Base-by-base conservation (phyloP, 176 grass and related monocot species). In the Luzula sylvatica region DNA sequence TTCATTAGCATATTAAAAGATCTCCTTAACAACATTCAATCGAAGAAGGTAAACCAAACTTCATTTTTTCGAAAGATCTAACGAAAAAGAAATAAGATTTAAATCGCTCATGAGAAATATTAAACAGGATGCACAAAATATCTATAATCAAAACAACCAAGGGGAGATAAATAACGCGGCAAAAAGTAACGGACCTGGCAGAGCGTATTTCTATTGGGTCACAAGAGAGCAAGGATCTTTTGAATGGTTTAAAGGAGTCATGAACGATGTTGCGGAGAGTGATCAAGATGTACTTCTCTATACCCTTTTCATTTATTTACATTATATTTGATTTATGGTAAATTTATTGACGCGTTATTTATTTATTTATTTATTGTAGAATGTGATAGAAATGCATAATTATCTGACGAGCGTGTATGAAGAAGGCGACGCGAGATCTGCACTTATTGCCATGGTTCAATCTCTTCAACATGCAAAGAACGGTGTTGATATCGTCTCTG, bases 1-100 rank as follows among this genome's bases (percentile, higher is more conserved):
- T 92, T 98, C 73, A 98, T 98, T 68, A 98, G 93, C 75, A 98
- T 98, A 77, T 58, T 90, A 42, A 87, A 90, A 72, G 86, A 99
- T 83, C 72, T 99, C 11, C 52, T 99, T 60, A 75, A 92, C 78
- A 99, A 77, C 41, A 74, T 74, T 45, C 76, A 86, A 53, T 75
- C 75, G 21, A 87, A 92, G 7, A 75, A 80, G 23, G 86, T 99
- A 83, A 83, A 40, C 56, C 67, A 15, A 51, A 44, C 15, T 35
- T 35, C 15, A 41, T 47, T 24, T 52, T 17, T 72, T 8, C 26
- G 52, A 15, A 71, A 1, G 28, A 20, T 76, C 24, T 32, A 39
- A 32, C 16, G 46, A 53, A 27, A 21, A 53, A 23, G 55, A 47
- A 12, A 64, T 50, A 20, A 61, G 15, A 50, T 72, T 52, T 5